A percentile compares a stretch with the other conserved stretches of the same genome.
Evolutionary conservation across 116 monocot genomes (phyloP).

Genomic region (Iris pallida): DNA sequence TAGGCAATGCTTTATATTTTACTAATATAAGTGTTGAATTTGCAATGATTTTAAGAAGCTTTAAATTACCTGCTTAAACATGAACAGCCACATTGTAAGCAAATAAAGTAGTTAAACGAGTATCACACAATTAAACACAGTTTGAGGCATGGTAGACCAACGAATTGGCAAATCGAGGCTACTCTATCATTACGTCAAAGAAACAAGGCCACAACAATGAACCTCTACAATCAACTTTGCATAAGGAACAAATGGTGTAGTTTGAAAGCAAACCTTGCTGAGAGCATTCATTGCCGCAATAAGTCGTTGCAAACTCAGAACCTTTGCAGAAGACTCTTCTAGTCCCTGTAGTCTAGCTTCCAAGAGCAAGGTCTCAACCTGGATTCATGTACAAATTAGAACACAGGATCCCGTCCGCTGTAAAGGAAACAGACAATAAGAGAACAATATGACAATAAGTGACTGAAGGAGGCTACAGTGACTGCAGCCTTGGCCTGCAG

Average conservation of each 20-base stretch:
- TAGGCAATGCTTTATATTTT: neutral
- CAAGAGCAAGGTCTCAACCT: slow-evolving; percentile 53
- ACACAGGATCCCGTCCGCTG: neutral
- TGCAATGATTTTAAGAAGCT: too few relatives aligned
- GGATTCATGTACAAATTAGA: slow-evolving; percentile 3
- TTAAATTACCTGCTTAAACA: slow-evolving; percentile 68
- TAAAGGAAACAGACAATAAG: neutral
- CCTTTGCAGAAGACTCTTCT: slow-evolving; percentile 56
- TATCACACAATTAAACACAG: too few relatives aligned
- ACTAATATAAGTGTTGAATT: too few relatives aligned
- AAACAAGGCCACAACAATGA: too few relatives aligned
- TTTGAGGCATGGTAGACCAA: too few relatives aligned
- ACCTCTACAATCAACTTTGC: too few relatives aligned
- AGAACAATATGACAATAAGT: too few relatives aligned
- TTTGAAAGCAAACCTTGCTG: slow-evolving; percentile 66
- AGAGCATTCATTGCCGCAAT: slow-evolving; percentile 72
- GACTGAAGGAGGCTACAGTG: too few relatives aligned
- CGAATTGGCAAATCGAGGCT: too few relatives aligned
- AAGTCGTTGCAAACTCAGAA: slow-evolving; percentile 54
- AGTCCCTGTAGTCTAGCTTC: slow-evolving; percentile 39
- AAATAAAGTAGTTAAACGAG: neutral
- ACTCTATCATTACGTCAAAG: too few relatives aligned
- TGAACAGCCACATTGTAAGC: slow-evolving; percentile 6
- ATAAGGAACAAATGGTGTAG: neutral
- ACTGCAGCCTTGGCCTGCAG: too few relatives aligned